Conservation (phyloP, 1,284 basidiomycete species). For the Ceratobasidium sp. region DNA sequence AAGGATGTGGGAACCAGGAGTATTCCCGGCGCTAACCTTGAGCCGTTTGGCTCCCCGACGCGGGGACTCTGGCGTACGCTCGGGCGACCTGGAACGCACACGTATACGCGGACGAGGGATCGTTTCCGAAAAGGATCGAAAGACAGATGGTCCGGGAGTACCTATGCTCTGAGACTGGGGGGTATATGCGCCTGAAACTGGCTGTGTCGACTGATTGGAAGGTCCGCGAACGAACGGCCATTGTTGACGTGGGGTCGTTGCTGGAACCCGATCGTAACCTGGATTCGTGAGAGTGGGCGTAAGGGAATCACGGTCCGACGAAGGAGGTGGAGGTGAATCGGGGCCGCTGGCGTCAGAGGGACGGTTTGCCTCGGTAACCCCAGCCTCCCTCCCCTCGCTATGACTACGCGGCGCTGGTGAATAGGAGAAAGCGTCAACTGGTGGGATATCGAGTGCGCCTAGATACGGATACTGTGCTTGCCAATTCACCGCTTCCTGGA, state of each 20-base stretch:
- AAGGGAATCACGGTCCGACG: conserved; percentile 40
- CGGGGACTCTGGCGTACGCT: conserved; percentile 19
- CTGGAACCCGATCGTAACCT: conserved; percentile 28
- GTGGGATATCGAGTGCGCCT: conserved; percentile 41
- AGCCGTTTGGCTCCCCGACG: conserved; percentile 27
- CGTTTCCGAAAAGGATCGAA: conserved; percentile 37
- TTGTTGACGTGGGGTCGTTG: conserved; percentile 17
- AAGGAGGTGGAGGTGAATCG: conserved; percentile 37
- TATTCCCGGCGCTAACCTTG: conserved; percentile 9
- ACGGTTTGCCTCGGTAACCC: not conserved
- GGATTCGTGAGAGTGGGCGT: conserved; percentile 43
- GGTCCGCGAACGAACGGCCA: conserved; percentile 43
- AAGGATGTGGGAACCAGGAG: not conserved
- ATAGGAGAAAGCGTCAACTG: conserved; percentile 32
- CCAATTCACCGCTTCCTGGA: conserved; percentile 24
- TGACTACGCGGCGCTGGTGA: conserved; percentile 27
- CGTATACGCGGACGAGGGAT: conserved; percentile 33
- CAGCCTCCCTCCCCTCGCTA: conserved; percentile 4
- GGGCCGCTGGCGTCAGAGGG: conserved; percentile 3
- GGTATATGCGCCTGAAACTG: conserved; percentile 33
- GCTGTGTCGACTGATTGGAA: conserved; percentile 14
- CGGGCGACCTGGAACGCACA: conserved; percentile 34
- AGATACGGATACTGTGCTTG: conserved; percentile 42
- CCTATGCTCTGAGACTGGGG: conserved; percentile 6
- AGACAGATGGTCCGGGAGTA: conserved; percentile 13